phyloP scores from a whole-genome alignment of 2,329 filamentous ascomycete genomes.

The Didymella glomerata region DNA sequence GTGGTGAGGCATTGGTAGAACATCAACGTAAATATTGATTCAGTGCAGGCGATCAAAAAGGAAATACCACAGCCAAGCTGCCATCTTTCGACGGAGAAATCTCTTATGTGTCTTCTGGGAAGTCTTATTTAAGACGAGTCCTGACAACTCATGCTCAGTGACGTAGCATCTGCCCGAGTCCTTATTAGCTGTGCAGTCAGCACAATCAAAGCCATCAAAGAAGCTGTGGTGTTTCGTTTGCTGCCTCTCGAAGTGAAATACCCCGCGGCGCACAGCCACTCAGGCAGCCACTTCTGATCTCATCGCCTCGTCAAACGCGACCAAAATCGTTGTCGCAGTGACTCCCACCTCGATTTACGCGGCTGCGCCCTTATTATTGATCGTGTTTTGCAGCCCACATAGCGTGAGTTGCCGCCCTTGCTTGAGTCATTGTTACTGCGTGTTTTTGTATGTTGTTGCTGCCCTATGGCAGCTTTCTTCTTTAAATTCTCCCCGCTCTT shows the following conservation, averaged over 20 bases:
- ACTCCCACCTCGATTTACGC: slow-evolving; percentile 13
- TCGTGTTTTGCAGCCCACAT: slow-evolving; percentile 15
- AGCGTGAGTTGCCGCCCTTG: slow-evolving; percentile 31
- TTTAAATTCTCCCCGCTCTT: slow-evolving; percentile 28
- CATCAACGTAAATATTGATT: not conserved
- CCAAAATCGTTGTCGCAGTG: slow-evolving; percentile 20
- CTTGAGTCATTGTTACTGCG: slow-evolving; percentile 19
- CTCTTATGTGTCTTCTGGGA: too few species aligned
- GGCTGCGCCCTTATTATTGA: slow-evolving; percentile 20
- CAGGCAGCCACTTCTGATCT: slow-evolving; percentile 23
- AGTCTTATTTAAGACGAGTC: too few species aligned
- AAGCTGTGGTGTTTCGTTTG: slow-evolving; percentile 1
- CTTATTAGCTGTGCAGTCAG: not conserved
- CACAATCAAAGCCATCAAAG: too few species aligned
- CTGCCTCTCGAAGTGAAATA: not conserved
- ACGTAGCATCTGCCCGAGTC: too few species aligned
- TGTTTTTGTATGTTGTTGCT: slow-evolving; percentile 19
- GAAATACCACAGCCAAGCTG: too few species aligned
- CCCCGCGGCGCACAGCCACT: slow-evolving; percentile 22
- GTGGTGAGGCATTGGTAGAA: slow-evolving; percentile 52
- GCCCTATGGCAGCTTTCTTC: slow-evolving; percentile 31
- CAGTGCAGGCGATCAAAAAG: not conserved
- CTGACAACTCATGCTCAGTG: too few species aligned
- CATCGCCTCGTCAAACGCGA: slow-evolving; percentile 19
- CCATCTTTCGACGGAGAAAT: too few species aligned